Conservation (phyloP, 2,329 filamentous ascomycete genomes). For the Stromatinia cepivora region DNA sequence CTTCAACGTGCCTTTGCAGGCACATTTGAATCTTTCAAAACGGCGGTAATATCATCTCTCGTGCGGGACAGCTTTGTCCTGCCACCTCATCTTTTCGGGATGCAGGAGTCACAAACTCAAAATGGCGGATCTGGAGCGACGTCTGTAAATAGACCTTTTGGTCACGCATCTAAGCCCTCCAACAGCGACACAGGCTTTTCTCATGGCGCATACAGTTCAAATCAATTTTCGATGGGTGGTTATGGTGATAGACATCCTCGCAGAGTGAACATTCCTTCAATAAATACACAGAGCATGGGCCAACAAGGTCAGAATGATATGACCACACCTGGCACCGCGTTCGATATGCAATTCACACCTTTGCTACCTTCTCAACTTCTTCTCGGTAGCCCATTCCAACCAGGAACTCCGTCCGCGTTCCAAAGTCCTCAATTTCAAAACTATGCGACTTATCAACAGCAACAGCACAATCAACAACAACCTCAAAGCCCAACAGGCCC, state of each 20-base stretch:
- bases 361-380: conserved; percentile 92
- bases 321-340: conserved; percentile 82
- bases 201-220: conserved; percentile 86
- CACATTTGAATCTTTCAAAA: conserved; percentile 65
- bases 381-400: conserved; percentile 94
- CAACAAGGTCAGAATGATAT: conserved; percentile 64
- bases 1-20: conserved; percentile 40
- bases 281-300: conserved; percentile 77
- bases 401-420: conserved; percentile 87
- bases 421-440: conserved; percentile 89
- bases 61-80: conserved; percentile 82
- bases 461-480: conserved; percentile 47
- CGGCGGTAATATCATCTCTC: conserved; percentile 76
- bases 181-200: conserved; percentile 88
- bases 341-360: conserved; percentile 98
- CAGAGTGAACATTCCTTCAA: conserved; percentile 81
- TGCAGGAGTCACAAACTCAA: conserved; percentile 81
- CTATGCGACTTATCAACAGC: conserved; percentile 73
- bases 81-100: conserved; percentile 79
- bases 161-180: conserved; percentile 76
- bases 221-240: conserved; percentile 67
- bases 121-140: conserved; percentile 54
- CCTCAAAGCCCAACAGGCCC: conserved; percentile 74
- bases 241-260: conserved; percentile 87
- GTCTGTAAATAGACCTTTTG: conserved; percentile 61